A percentile compares a stretch with the other conserved stretches of the same genome.
phyloP scores from a whole-genome alignment of 2,329 filamentous ascomycete genomes.

The Achaetomium macrosporum region DNA sequence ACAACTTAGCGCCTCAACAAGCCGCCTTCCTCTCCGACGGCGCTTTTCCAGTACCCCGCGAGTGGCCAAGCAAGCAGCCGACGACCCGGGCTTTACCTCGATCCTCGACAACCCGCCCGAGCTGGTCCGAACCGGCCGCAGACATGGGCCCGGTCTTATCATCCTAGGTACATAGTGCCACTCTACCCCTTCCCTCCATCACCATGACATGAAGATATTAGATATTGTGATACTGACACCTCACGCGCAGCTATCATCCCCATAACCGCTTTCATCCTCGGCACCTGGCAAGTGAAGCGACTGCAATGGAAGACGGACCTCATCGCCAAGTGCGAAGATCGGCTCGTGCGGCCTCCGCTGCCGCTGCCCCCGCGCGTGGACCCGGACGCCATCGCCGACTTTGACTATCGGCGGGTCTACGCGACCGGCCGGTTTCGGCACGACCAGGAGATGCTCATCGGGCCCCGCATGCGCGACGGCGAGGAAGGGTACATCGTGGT shows the following conservation, averaged over 20 bases:
- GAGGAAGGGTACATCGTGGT: constrained; percentile 87
- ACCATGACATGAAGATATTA: constrained; percentile 7
- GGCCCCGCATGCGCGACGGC: constrained; percentile 82
- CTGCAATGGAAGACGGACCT: constrained; percentile 91
- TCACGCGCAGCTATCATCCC: constrained; percentile 67
- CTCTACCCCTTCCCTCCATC: background rate
- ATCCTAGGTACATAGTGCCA: constrained; percentile 54
- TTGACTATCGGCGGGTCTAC: constrained; percentile 83
- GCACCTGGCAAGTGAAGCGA: constrained; percentile 92
- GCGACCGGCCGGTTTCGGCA: constrained; percentile 71
- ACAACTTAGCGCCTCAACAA: background rate
- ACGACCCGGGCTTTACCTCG: constrained; percentile 75
- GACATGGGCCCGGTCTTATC: constrained; percentile 73
- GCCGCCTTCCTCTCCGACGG: constrained; percentile 10
- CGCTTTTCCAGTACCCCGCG: constrained; percentile 29
- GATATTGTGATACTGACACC: background rate
- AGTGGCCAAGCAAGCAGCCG: constrained; percentile 50
- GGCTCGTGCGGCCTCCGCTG: constrained; percentile 76
- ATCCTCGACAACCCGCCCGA: constrained; percentile 80
- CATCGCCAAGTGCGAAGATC: constrained; percentile 86
- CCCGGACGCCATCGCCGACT: constrained; percentile 73
- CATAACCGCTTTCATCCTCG: constrained; percentile 80
- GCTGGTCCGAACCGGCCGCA: constrained; percentile 67
- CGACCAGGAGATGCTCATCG: constrained; percentile 93
- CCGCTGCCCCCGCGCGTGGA: constrained; percentile 81